phyloP scores from a whole-genome alignment of 345 rosid species.

The Salix dunnii region DNA sequence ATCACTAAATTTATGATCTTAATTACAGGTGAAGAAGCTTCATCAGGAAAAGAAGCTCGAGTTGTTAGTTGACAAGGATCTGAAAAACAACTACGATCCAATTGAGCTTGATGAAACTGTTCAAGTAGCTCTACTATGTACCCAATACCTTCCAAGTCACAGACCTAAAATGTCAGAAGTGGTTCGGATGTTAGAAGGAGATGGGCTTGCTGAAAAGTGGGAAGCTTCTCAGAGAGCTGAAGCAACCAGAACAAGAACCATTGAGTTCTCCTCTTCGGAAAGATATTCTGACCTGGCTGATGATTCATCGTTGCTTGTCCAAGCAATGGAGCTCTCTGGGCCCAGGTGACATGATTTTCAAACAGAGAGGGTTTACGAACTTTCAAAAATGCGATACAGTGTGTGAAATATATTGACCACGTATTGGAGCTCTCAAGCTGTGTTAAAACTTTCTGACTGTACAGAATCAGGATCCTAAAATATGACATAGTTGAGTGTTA shows the following conservation, averaged over 20 bases:
- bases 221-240: conserved; percentile 85
- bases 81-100: conserved; percentile 60
- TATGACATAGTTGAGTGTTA: conserved; percentile 27
- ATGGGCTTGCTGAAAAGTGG: conserved; percentile 94
- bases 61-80: conserved; percentile 78
- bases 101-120: conserved; percentile 83
- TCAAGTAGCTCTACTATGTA: conserved; percentile 81
- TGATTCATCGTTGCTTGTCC: conserved; percentile 70
- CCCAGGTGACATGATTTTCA: conserved; percentile 58
- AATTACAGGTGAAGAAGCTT: conserved; percentile 71
- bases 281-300: conserved; percentile 85
- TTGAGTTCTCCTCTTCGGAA: conserved; percentile 73
- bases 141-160: conserved; percentile 71
- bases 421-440: conserved; percentile 20
- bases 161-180: conserved; percentile 97
- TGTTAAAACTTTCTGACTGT: conserved; percentile 29
- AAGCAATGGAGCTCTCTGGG: conserved; percentile 95
- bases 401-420: conserved; percentile 22
- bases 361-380: not conserved
- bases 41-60: conserved; percentile 89
- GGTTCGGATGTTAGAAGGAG: conserved; percentile 93
- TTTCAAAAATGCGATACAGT: not conserved
- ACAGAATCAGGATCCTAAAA: conserved; percentile 31
- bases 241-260: conserved; percentile 51
- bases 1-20: not conserved